Evolutionary conservation across 1,139 yeast genomes (phyloP), one percentile per base, ranked within the genome.

Genomic region (Suhomyces atakaporum): DNA sequence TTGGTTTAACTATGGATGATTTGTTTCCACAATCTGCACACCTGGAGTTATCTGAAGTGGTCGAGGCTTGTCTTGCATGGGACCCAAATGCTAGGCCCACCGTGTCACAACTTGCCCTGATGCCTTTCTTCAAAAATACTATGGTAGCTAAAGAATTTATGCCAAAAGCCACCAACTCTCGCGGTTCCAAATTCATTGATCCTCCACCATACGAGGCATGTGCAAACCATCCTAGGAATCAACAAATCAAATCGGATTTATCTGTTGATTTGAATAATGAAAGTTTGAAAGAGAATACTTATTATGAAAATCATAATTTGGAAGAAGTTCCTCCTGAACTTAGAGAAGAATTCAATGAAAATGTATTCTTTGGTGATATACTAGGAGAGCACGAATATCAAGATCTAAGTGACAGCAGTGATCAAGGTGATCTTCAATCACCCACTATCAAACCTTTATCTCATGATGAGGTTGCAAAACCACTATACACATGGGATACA

Each of bases 51-150:
- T 63, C 69, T 31, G 73, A 74, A 13, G 77, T 81, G 3, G 68
- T 81, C n/a, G 67, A 69, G 48, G 59, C 63, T 0, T 83, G 89
- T 51, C 63, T 83, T 20, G 59, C 69, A 9, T 83, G 92, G 92
- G 77, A 82, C 53, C 89, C 90, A 1, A 58, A 61, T 19, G 52
- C 60, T 5, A 67, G 92, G 49, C 69, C 75, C 1, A 68, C 71
- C 35, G 79, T 73, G 3, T 64, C 62, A 4, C 58, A 58, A 5
- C 44, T 83, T 19, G 63, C 78, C 39, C 36, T 61, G 10, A 65
- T 77, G 75, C 62, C 73, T 0, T 84, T 78, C 53, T 84, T 84
- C 54, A 59, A 61, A 36, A 66, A 66, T 14, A 68, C 80, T 5
- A 31, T 36, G 10, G 38, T 45, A 4, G 23, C 22, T 9, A 29